Base-by-base conservation (phyloP, 805 yeast species). In the Lipomyces sp. region DNA sequence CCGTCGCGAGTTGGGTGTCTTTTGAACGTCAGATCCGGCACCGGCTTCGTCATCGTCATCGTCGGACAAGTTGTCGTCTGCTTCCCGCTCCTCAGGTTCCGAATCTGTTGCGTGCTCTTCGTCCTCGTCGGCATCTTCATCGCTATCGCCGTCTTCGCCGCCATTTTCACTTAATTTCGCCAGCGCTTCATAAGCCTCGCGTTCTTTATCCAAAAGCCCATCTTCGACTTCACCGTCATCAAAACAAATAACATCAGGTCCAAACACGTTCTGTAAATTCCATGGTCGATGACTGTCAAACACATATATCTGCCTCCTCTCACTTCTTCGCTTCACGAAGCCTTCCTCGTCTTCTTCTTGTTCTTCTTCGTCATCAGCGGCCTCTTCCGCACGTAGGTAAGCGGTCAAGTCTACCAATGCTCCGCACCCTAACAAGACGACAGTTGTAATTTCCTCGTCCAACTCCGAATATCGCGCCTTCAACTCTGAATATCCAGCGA, bases 211-310 rank as follows among this genome's bases (percentile, higher is more conserved):
- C 61, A 93, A 76, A 60, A 85, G 7, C 13, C 69, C 86, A 45
- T 83, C 84, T 39, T 88, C 90, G 1, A 90, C 82, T 57, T 81
- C 80, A 0, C 97, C 97, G 75, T 94, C 98, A 74, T 93, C 98
- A 67, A 93, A 84, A 77, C 98, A 93, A 6, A 51, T 48, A 18
- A 95, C 85, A 69, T 86, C 82, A 5, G 94, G 87, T 0, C 97
- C 97, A 81, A 90, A 93, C 57, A 95, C 74, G 75, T 95, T 95
- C 76, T 93, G 97, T 70, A 95, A 80, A 77, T 93, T 93, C 98
- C 99, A 95, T 3, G 99, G 99, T 70, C 98, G 81, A 71, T 90
- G 95, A 2, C 97, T 92, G 77, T 95, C 99, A 64, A 95, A 82
- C 10, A 96, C 85, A 73, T 91, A 96, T 1, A 94, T 84, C 64